Conservation (phyloP, 1,284 basidiomycete species). For the Malassezia restricta region DNA sequence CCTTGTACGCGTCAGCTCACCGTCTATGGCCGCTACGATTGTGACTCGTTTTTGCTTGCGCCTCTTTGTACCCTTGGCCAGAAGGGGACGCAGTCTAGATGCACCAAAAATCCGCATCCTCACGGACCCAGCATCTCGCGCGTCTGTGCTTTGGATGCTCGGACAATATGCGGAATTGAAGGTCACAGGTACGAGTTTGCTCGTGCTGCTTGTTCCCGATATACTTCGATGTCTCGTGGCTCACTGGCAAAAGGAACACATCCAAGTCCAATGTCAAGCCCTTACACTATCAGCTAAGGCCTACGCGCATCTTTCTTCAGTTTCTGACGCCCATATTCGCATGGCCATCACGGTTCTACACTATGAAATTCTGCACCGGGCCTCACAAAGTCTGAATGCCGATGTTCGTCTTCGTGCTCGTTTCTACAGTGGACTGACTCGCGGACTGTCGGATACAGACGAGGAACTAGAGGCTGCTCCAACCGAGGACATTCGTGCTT, state of each 20-base stretch:
- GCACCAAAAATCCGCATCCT: constrained; percentile 1
- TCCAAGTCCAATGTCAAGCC: constrained; percentile 27
- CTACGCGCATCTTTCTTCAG: constrained; percentile 16
- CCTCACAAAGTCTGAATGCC: constrained; percentile 24
- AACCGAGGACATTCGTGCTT: neutral
- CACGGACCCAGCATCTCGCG: constrained; percentile 8
- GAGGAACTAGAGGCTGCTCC: constrained; percentile 12
- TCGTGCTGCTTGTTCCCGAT: constrained; percentile 32
- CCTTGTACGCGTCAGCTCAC: neutral
- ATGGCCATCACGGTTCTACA: constrained; percentile 8
- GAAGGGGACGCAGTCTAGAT: neutral
- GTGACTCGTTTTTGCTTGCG: constrained; percentile 23
- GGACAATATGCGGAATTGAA: constrained; percentile 28
- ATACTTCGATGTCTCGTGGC: constrained; percentile 32
- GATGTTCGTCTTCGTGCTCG: constrained; percentile 38
- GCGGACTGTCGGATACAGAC: constrained; percentile 19
- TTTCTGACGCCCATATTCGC: constrained; percentile 6
- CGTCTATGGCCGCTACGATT: constrained; percentile 14
- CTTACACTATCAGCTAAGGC: constrained; percentile 34
- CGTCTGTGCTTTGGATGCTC: constrained; percentile 33
- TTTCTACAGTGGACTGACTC: constrained; percentile 31
- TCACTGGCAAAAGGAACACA: constrained; percentile 33
- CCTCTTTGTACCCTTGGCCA: constrained; percentile 19
- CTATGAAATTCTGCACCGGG: constrained; percentile 29
- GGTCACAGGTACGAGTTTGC: constrained; percentile 18